Percentiles rank a stretch among this genome's conserved stretches.
Evolutionary conservation across 352 stramenopile genomes (phyloP).

Genomic region (Phytopythium kandeliae): DNA sequence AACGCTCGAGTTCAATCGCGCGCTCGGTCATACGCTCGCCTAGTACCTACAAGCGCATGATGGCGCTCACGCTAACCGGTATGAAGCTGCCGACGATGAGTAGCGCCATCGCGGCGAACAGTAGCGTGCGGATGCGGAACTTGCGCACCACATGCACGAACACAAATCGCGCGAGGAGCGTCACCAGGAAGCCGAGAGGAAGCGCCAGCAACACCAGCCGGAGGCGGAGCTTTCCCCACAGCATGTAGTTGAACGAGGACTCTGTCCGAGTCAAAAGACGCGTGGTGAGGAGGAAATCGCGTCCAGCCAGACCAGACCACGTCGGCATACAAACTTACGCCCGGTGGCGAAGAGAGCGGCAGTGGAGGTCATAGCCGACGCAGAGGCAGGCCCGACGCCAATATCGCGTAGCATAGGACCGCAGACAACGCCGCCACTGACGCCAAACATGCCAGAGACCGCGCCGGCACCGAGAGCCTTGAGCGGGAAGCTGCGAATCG

Average conservation of each 20-base stretch:
- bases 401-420: slow-evolving; percentile 88
- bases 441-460: slow-evolving; percentile 89
- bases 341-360: slow-evolving; percentile 30
- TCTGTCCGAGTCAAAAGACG: slow-evolving; percentile 8
- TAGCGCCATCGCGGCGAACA: slow-evolving; percentile 24
- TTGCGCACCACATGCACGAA: slow-evolving; percentile 28
- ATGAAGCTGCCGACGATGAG: slow-evolving; percentile 29
- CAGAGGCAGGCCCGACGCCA: slow-evolving; percentile 62
- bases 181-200: slow-evolving; percentile 27
- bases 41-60: background rate
- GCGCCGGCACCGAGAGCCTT: slow-evolving; percentile 85
- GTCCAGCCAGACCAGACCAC: too few relatives aligned
- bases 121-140: slow-evolving; percentile 22
- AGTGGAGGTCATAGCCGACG: slow-evolving; percentile 71
- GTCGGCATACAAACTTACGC: slow-evolving; percentile 28
- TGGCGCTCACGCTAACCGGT: slow-evolving; percentile 16
- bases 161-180: slow-evolving; percentile 24
- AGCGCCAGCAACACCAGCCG: slow-evolving; percentile 18
- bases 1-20: too few relatives aligned
- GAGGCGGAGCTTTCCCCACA: slow-evolving; percentile 33
- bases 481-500: slow-evolving; percentile 62
- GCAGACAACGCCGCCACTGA: slow-evolving; percentile 88
- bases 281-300: background rate
- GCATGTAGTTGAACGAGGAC: slow-evolving; percentile 32
- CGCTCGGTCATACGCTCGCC: too few relatives aligned